A percentile compares a stretch with the other conserved stretches of the same genome.
phyloP scores from a whole-genome alignment of 495 filamentous ascomycete species.

The Talaromyces proteolyticus region DNA sequence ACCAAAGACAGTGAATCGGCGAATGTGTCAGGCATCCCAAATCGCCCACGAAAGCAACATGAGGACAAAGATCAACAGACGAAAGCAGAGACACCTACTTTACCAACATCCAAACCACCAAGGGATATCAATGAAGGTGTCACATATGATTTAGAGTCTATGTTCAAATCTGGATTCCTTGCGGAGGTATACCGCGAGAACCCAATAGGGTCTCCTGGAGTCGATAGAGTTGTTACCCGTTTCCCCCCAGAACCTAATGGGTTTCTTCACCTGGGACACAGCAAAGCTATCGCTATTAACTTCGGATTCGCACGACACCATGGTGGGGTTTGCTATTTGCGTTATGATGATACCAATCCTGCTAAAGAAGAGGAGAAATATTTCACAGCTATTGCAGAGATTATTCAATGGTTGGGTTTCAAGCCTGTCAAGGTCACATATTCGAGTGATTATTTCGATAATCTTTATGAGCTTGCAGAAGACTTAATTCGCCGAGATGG shows the following conservation, averaged over 20 bases:
- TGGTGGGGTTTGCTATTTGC: conserved; percentile 64
- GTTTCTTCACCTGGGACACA: conserved; percentile 59
- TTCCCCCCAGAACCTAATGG: conserved; percentile 88
- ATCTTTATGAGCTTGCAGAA: conserved; percentile 82
- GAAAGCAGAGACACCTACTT: too few relatives aligned
- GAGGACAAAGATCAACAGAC: too few relatives aligned
- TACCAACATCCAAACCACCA: too few relatives aligned
- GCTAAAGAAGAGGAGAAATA: conserved; percentile 76
- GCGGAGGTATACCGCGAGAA: conserved; percentile 73
- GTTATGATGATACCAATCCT: conserved; percentile 82
- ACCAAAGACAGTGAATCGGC: too few relatives aligned
- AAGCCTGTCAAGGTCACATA: conserved; percentile 73
- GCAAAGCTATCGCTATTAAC: conserved; percentile 95
- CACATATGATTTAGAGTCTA: conserved; percentile 51
- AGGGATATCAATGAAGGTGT: conserved; percentile 15
- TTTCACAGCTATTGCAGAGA: conserved; percentile 72
- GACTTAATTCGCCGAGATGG: conserved; percentile 67
- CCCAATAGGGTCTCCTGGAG: conserved; percentile 23
- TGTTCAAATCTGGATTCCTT: conserved; percentile 84
- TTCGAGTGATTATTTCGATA: conserved; percentile 77
- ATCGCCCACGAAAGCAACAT: too few relatives aligned
- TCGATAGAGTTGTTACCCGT: conserved; percentile 59
- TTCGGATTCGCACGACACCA: conserved; percentile 90
- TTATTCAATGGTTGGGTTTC: conserved; percentile 81
- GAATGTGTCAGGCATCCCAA: too few relatives aligned